Percentiles rank a stretch among this genome's conserved stretches.
Conservation (phyloP, 768 basidiomycete species). For the Leucosporidium yakuticum region DNA sequence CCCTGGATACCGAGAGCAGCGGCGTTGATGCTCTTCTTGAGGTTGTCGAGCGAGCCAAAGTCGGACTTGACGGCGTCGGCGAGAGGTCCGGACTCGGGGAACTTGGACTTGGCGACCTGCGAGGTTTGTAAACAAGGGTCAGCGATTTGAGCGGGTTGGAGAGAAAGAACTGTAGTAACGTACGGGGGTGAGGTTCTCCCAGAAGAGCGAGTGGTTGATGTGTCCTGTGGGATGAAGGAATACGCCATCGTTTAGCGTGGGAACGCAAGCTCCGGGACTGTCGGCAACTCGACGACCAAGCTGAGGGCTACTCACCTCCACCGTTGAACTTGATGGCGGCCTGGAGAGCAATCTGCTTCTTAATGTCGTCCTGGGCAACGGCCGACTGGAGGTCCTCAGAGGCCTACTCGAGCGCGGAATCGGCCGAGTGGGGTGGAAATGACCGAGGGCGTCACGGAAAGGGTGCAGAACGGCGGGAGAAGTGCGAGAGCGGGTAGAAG, state of each 20-base stretch:
- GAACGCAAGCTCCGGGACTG: not conserved
- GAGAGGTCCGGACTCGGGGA: slow-evolving; percentile 47
- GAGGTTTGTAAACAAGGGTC: slow-evolving; percentile 22
- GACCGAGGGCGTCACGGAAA: not conserved
- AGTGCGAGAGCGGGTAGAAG: not conserved
- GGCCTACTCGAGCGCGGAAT: slow-evolving; percentile 46
- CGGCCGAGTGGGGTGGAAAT: not conserved
- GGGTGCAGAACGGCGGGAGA: not conserved
- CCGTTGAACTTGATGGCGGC: slow-evolving; percentile 94
- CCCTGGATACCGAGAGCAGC: slow-evolving; percentile 89
- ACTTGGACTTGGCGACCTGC: slow-evolving; percentile 55
- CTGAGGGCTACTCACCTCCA: slow-evolving; percentile 46
- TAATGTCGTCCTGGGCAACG: slow-evolving; percentile 52
- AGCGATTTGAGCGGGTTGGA: no score
- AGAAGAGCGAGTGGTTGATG: slow-evolving; percentile 92
- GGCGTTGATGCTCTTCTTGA: slow-evolving; percentile 81
- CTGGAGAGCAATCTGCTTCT: slow-evolving; percentile 76
- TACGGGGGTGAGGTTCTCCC: slow-evolving; percentile 86
- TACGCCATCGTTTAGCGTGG: slow-evolving; percentile 1
- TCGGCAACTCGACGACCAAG: no score
- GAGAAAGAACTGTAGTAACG: no score
- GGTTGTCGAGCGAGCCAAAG: slow-evolving; percentile 78
- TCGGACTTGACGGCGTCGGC: slow-evolving; percentile 68
- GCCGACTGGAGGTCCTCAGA: slow-evolving; percentile 69
- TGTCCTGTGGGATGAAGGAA: slow-evolving; percentile 53